Evolutionary conservation across 1,139 yeast species (phyloP).

Genomic region (Nadsonia commutata): DNA sequence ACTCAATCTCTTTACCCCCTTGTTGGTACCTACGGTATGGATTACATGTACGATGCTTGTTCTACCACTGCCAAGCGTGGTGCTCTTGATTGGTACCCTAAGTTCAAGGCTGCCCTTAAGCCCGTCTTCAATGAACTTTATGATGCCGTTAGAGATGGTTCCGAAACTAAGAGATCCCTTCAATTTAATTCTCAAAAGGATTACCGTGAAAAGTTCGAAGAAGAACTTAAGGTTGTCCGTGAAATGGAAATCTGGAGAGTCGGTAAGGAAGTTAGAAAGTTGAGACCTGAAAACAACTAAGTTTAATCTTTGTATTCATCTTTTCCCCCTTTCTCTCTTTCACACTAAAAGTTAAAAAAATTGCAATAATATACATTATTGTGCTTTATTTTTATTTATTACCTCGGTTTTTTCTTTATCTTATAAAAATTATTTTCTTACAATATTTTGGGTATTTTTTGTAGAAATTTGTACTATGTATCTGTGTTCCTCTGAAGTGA

Average conservation of each 20-base stretch:
- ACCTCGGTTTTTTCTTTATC: neutral
- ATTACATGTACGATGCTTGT: constrained; percentile 99
- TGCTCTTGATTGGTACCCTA: constrained; percentile 99
- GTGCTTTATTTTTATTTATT: constrained; percentile 5
- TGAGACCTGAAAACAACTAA: constrained; percentile 97
- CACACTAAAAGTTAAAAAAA: constrained; percentile 1
- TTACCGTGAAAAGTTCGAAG: constrained; percentile 93
- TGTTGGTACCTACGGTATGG: constrained; percentile 99
- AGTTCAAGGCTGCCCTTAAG: constrained; percentile 95
- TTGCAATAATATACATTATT: constrained; percentile 5
- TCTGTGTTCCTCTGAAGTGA: constrained; percentile 8
- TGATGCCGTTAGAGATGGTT: constrained; percentile 88
- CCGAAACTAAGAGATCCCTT: constrained; percentile 94
- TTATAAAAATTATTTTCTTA: neutral
- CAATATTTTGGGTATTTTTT: neutral
- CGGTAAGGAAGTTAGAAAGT: constrained; percentile 98
- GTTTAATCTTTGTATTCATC: constrained; percentile 2
- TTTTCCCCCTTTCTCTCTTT: constrained; percentile 6
- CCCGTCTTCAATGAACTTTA: constrained; percentile 95
- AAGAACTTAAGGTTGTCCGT: constrained; percentile 86
- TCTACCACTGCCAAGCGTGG: constrained; percentile 99
- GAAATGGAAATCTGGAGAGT: constrained; percentile 98
- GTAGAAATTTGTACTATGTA: neutral
- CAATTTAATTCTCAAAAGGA: constrained; percentile 96
- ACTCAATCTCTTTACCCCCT: constrained; percentile 98